These are phyloP conservation scores for Ustilago hordei DNA, from an alignment of 1,284 basidiomycete species.

Conservation along the genomic window DNA sequence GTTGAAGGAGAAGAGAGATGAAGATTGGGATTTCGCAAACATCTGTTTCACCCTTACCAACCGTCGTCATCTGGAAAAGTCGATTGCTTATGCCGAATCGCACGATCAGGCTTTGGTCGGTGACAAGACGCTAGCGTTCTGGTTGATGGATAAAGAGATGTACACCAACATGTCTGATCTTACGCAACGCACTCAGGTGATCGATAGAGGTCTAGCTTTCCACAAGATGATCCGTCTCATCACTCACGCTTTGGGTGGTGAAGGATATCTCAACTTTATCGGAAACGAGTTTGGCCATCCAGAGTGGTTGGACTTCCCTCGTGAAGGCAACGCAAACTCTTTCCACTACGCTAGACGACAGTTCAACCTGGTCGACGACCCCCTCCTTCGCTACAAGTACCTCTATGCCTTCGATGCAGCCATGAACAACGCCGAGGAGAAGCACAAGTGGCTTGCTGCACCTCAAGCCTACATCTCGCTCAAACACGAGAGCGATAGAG, in stretches of 20 bases:
- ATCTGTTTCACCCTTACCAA: constrained; percentile 92
- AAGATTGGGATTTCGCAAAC: constrained; percentile 87
- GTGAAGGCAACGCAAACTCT: constrained; percentile 91
- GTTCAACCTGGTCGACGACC: constrained; percentile 93
- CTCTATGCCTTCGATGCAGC: constrained; percentile 90
- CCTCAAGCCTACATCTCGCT: constrained; percentile 77
- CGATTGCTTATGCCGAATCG: constrained; percentile 93
- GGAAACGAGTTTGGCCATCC: constrained; percentile 98
- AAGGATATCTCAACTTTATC: constrained; percentile 97
- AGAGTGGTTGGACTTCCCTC: constrained; percentile 99
- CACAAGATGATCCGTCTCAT: constrained; percentile 97
- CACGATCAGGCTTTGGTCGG: constrained; percentile 98
- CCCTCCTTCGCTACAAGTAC: constrained; percentile 86
- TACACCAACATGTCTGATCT: constrained; percentile 84
- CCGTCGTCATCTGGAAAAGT: constrained; percentile 87
- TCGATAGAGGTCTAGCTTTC: constrained; percentile 88
- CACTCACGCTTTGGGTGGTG: constrained; percentile 91
- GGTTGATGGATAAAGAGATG: constrained; percentile 99
- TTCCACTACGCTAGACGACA: constrained; percentile 91
- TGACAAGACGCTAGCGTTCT: constrained; percentile 92
- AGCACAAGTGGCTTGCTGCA: constrained; percentile 85
- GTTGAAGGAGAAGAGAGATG: constrained; percentile 89
- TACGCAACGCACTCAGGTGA: constrained; percentile 83
- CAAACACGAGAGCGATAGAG: constrained; percentile 79
- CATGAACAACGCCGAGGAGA: constrained; percentile 88